phyloP scores from a whole-genome alignment of 306 rosid genomes.

The Cicer bijugum region DNA sequence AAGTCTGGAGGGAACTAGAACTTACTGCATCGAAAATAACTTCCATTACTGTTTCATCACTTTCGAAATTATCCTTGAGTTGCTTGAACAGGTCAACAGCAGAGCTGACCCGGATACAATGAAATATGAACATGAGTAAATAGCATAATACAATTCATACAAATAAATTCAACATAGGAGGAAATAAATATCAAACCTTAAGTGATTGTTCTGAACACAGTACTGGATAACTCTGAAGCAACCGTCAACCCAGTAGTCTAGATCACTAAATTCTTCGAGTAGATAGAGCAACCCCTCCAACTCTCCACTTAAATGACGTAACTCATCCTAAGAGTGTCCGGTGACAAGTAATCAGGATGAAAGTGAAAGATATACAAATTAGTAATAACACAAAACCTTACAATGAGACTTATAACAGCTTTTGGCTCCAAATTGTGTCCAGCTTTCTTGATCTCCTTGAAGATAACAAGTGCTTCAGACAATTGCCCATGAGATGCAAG shows the following conservation, averaged over 20 bases:
- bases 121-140: conserved; percentile 34
- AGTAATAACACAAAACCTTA: conserved; percentile 50
- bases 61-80: conserved; percentile 56
- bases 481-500: conserved; percentile 75
- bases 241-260: conserved; percentile 70
- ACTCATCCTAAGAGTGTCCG: conserved; percentile 61
- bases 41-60: conserved; percentile 60
- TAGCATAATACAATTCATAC: conserved; percentile 17
- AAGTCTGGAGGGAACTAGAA: conserved; percentile 34
- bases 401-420: conserved; percentile 73
- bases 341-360: not conserved
- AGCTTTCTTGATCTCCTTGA: conserved; percentile 65
- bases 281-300: conserved; percentile 64
- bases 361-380: conserved; percentile 30
- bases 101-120: conserved; percentile 52
- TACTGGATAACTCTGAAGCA: conserved; percentile 66
- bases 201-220: conserved; percentile 61
- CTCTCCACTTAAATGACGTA: conserved; percentile 57
- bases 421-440: conserved; percentile 69
- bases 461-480: conserved; percentile 60
- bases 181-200: conserved; percentile 61
- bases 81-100: conserved; percentile 68
- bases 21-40: conserved; percentile 72
- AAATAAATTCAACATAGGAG: conserved; percentile 13
- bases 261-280: conserved; percentile 61